These are phyloP conservation scores for Groenewaldozyma tartarivorans DNA, from an alignment of 805 yeast species.

Conservation along the genomic window DNA sequence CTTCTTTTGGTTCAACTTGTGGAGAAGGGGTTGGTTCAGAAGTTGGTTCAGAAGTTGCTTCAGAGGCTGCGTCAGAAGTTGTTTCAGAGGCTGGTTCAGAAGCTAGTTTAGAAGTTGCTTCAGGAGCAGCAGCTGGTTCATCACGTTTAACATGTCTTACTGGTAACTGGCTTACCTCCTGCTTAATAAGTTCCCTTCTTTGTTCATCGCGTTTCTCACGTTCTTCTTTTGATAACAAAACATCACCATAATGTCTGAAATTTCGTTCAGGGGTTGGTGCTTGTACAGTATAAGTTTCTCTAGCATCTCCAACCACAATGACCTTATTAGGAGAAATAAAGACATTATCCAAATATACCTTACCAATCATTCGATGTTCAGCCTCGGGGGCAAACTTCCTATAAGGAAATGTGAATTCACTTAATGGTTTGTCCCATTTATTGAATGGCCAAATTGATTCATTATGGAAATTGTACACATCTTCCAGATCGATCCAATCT, in stretches of 20 bases:
- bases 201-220: neutral
- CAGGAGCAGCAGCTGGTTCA: neutral
- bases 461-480: slow-evolving; percentile 7
- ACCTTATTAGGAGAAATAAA: slow-evolving; percentile 13
- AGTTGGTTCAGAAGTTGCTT: neutral
- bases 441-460: slow-evolving; percentile 4
- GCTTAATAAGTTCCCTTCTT: neutral
- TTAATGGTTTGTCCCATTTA: slow-evolving; percentile 6
- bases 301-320: slow-evolving; percentile 13
- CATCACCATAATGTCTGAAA: slow-evolving; percentile 7
- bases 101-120: neutral
- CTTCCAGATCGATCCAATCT: slow-evolving; percentile 22
- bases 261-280: slow-evolving; percentile 3
- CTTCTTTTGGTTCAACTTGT: too few species aligned
- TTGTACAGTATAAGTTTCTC: slow-evolving; percentile 6
- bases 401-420: slow-evolving; percentile 10
- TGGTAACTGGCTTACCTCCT: slow-evolving; percentile 5
- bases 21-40: too few species aligned
- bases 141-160: too few species aligned
- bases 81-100: neutral
- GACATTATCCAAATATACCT: slow-evolving; percentile 11
- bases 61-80: neutral
- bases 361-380: slow-evolving; percentile 12
- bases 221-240: neutral
- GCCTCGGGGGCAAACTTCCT: slow-evolving; percentile 9